Percentiles rank a stretch among this genome's conserved stretches.
Evolutionary conservation across 2,329 filamentous ascomycete species (phyloP).

Genomic region (Knoxdaviesia capensis): DNA sequence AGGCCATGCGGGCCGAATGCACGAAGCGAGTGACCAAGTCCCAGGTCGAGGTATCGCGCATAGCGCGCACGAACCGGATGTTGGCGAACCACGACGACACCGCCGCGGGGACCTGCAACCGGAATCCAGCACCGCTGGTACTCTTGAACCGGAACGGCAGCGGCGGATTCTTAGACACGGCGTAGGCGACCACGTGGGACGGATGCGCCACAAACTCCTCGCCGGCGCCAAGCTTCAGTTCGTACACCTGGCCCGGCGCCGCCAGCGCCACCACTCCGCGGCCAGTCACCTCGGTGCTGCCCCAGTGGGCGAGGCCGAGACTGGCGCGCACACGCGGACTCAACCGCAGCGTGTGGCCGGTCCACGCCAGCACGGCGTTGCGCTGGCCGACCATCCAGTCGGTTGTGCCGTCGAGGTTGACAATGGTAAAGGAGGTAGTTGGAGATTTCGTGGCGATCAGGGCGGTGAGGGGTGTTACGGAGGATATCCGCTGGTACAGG

Average conservation of each 20-base stretch:
- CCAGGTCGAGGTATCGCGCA: slow-evolving; percentile 56
- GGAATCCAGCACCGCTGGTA: slow-evolving; percentile 37
- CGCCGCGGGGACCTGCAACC: slow-evolving; percentile 56
- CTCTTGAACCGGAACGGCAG: slow-evolving; percentile 70
- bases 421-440: slow-evolving; percentile 66
- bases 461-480: slow-evolving; percentile 71
- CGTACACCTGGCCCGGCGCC: slow-evolving; percentile 77
- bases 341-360: slow-evolving; percentile 64
- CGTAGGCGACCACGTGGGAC: slow-evolving; percentile 80
- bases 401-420: slow-evolving; percentile 79
- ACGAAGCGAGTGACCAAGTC: slow-evolving; percentile 42
- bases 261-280: slow-evolving; percentile 70
- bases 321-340: slow-evolving; percentile 55
- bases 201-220: slow-evolving; percentile 89
- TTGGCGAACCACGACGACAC: slow-evolving; percentile 45
- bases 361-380: slow-evolving; percentile 86
- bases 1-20: slow-evolving; percentile 54
- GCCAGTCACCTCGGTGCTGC: slow-evolving; percentile 72
- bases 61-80: slow-evolving; percentile 49
- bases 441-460: slow-evolving; percentile 76
- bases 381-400: slow-evolving; percentile 91
- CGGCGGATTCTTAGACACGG: slow-evolving; percentile 51
- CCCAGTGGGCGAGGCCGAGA: slow-evolving; percentile 74
- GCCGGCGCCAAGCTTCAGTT: slow-evolving; percentile 57
- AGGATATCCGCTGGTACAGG: slow-evolving; percentile 79